Evolutionary conservation across 2,329 filamentous ascomycete genomes (phyloP).

Genomic region (Sporothrix variecibatus): DNA sequence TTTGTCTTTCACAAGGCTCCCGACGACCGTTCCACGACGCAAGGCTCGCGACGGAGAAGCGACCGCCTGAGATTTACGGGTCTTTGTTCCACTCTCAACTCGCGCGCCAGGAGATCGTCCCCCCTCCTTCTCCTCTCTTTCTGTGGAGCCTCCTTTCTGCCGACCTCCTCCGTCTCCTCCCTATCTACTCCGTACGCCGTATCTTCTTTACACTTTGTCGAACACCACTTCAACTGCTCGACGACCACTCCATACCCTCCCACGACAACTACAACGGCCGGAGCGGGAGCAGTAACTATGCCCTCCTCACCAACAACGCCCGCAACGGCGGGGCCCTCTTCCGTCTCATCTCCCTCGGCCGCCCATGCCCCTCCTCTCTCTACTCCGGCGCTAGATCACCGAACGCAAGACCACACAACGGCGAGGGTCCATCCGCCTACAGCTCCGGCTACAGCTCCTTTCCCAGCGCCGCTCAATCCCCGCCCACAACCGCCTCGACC

Average conservation of each 20-base stretch:
- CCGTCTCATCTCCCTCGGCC: neutral
- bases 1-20: neutral
- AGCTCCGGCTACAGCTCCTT: constrained; percentile 27
- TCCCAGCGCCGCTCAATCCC: constrained; percentile 21
- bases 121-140: neutral
- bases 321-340: neutral
- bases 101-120: neutral
- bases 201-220: neutral
- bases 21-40: neutral
- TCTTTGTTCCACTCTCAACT: neutral
- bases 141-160: neutral
- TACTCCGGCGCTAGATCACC: neutral
- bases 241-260: too few relatives aligned
- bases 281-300: neutral
- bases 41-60: neutral
- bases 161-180: neutral
- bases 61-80: neutral
- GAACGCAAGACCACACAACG: neutral
- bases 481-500: constrained; percentile 23
- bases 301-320: constrained; percentile 9
- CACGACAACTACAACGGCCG: neutral
- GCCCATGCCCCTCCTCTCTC: neutral
- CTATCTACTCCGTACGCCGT: neutral
- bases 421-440: neutral
- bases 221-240: neutral